Evolutionary conservation across 148 eudicot genomes (phyloP).

Genomic region (Rhododendron molle): DNA sequence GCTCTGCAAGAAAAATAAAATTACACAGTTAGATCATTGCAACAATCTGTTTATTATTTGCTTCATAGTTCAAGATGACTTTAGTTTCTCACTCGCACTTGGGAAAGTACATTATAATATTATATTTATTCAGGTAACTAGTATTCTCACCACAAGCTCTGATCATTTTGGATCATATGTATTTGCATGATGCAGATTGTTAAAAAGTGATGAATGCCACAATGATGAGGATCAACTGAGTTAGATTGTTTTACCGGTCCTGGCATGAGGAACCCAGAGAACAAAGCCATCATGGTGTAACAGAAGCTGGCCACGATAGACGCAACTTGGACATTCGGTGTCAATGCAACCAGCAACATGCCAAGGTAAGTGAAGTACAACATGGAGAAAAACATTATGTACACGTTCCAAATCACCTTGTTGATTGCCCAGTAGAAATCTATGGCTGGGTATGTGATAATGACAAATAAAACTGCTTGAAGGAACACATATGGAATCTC

Average conservation of each 20-base stretch:
- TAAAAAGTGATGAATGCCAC: background rate
- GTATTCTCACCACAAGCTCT: background rate
- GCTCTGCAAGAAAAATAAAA: constrained; percentile 1
- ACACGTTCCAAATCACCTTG: constrained; percentile 23
- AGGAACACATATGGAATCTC: constrained; percentile 31
- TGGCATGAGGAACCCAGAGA: constrained; percentile 39
- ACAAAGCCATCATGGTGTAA: constrained; percentile 26
- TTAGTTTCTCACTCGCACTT: background rate
- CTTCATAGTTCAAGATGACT: background rate
- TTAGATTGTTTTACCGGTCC: constrained; percentile 22
- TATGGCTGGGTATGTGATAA: constrained; percentile 29
- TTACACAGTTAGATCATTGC: background rate
- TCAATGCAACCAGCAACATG: constrained; percentile 31
- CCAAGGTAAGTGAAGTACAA: constrained; percentile 19
- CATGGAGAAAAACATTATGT: constrained; percentile 13
- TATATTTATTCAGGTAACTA: background rate
- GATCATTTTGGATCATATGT: background rate
- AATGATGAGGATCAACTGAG: background rate
- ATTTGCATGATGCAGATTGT: background rate
- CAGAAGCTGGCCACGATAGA: constrained; percentile 16
- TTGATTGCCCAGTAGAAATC: constrained; percentile 26
- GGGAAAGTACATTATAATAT: background rate
- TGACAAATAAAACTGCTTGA: constrained; percentile 21
- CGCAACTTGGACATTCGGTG: constrained; percentile 25
- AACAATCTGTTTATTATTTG: background rate